These are phyloP conservation scores for Chytriomyces confervae DNA, from an alignment of 192 early-diverging fungal species.

Conservation along the genomic window DNA sequence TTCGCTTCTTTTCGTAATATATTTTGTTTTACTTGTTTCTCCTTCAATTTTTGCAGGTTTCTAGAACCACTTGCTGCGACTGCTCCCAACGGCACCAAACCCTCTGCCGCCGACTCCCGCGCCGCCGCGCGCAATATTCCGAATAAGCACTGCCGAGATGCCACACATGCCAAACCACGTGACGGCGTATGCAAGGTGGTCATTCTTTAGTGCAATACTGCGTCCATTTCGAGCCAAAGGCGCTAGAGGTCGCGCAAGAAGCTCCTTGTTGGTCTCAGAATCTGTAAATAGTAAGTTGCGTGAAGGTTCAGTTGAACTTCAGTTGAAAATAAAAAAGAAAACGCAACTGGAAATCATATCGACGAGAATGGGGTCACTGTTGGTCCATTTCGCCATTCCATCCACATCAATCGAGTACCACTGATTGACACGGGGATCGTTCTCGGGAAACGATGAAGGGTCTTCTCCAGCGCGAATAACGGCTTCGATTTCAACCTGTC, in stretches of 20 bases:
- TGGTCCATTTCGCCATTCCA: conserved; percentile 72
- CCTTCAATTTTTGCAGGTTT: not conserved
- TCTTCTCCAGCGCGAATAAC: conserved; percentile 67
- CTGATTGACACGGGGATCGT: conserved; percentile 65
- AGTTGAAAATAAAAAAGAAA: conserved; percentile 1
- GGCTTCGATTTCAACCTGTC: conserved; percentile 68
- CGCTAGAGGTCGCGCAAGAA: conserved; percentile 61
- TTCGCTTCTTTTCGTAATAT: not conserved
- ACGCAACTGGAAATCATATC: conserved; percentile 69
- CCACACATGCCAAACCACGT: conserved; percentile 76
- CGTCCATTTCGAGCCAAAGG: conserved; percentile 73
- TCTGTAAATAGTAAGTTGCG: conserved; percentile 5
- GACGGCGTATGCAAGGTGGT: conserved; percentile 84
- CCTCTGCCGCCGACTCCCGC: not conserved
- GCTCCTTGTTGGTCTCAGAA: conserved; percentile 44
- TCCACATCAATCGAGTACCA: conserved; percentile 85
- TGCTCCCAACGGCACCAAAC: conserved; percentile 9
- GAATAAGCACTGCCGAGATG: conserved; percentile 8
- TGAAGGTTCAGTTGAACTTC: not conserved
- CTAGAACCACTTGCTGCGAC: conserved; percentile 3
- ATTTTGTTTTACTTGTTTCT: not conserved
- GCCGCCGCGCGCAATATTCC: not conserved
- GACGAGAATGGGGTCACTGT: conserved; percentile 74
- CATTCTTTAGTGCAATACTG: conserved; percentile 80
- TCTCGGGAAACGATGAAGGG: conserved; percentile 46